phyloP scores from a whole-genome alignment of 2,329 filamentous ascomycete genomes.

The Penicillium sp. region DNA sequence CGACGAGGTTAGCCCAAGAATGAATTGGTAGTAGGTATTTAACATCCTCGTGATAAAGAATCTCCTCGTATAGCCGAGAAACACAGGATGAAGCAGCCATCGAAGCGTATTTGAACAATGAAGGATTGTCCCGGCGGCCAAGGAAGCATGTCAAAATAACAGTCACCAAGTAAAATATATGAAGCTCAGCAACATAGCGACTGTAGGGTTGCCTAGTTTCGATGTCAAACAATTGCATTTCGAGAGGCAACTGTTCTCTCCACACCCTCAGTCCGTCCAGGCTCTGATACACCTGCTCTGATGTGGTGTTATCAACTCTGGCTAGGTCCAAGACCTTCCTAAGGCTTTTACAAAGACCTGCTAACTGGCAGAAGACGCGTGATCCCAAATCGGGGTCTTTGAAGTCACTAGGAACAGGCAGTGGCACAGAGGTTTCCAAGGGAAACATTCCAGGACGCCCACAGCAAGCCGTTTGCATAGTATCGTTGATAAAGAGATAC shows the following conservation, averaged over 20 bases:
- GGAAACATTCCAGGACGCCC: slow-evolving; percentile 15
- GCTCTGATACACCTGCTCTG: background rate
- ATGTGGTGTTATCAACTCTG: background rate
- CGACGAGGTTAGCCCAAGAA: slow-evolving; percentile 13
- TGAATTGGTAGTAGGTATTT: slow-evolving; percentile 9
- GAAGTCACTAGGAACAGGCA: slow-evolving; percentile 8
- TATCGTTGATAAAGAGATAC: slow-evolving; percentile 15
- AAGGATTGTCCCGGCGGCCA: slow-evolving; percentile 9
- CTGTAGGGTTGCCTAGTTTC: slow-evolving; percentile 3
- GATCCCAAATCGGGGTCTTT: slow-evolving; percentile 3
- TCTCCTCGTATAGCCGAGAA: slow-evolving; percentile 14
- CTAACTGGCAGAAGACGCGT: slow-evolving; percentile 2
- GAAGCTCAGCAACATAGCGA: slow-evolving; percentile 5
- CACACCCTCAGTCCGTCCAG: background rate
- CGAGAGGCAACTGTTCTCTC: slow-evolving; percentile 7
- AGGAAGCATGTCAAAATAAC: slow-evolving; percentile 14
- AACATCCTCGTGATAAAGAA: slow-evolving; percentile 10
- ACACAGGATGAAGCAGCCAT: slow-evolving; percentile 14
- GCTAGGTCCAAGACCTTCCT: slow-evolving; percentile 1
- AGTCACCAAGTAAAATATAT: slow-evolving; percentile 15
- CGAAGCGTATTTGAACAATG: slow-evolving; percentile 12
- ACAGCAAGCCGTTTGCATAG: slow-evolving; percentile 15
- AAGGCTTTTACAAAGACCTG: slow-evolving; percentile 1
- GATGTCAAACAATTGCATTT: slow-evolving; percentile 6
- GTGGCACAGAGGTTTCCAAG: slow-evolving; percentile 1